Base-by-base conservation (phyloP, 345 rosid species). In the Citrus trifoliata region DNA sequence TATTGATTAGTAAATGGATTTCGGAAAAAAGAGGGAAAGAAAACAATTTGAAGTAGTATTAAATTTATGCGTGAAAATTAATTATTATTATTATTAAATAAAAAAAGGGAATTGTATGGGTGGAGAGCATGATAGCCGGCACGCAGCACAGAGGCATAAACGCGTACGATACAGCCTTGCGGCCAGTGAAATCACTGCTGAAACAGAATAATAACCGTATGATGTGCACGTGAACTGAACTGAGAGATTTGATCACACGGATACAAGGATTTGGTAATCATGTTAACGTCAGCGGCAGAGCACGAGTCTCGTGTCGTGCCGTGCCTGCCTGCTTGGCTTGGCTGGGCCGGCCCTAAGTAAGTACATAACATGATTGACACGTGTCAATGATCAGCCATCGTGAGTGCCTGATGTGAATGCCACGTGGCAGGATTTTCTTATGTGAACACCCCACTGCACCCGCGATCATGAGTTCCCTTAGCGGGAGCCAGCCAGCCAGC, bases 141-240 rank as follows among this genome's bases (percentile, higher is more conserved):
- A n/a, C n/a, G n/a, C 77, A 28, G 14, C 53, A n/a, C 22, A 24
- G 35, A 7, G 37, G 24, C 14, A 73, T 4, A 7, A 70, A 48
- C 1, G 25, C 40, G 46, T 35, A 48, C 59, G 13, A 42, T 8
- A 16, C 40, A 37, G 4, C 16, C 7, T 0, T 70, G 30, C 74
- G 30, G 38, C 51, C 4, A 5, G 37, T 27, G 30, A 63, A 25
- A 75, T 75, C 59, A 37, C 24, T 4, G 6, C 55, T 9, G 78
- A 37, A 69, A 42, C 61, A 38, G 24, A 1, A 28, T 65, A n/a
- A 22, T 28, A 66, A 60, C 73, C 81, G 82, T 73, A 14, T 4
- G 80, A 79, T 79, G 82, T 79, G 77, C 83, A 83, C 86, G 88
- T 79, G 83, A 77, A 75, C 24, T 28, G 83, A 16, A 22, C 19